These are phyloP conservation scores for Ceratorhiza oryzae-sativae DNA, from an alignment of 1,284 basidiomycete species.

Conservation along the genomic window DNA sequence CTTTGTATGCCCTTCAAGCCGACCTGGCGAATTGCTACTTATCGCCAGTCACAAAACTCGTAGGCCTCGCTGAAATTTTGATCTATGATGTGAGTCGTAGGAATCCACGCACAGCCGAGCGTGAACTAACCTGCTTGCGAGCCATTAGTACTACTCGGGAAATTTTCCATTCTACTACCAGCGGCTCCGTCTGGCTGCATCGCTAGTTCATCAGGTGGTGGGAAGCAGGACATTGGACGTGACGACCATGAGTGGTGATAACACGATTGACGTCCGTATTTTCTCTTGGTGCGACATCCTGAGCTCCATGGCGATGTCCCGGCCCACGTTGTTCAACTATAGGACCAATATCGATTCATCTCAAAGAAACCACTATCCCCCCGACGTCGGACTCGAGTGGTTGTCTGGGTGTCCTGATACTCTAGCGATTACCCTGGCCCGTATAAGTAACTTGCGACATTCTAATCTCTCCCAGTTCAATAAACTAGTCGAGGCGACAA, in stretches of 20 bases:
- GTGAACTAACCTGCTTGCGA: background rate
- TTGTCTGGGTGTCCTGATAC: constrained; percentile 12
- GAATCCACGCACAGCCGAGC: background rate
- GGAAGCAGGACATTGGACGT: background rate
- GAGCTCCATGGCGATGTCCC: constrained; percentile 8
- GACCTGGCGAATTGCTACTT: background rate
- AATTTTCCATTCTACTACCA: background rate
- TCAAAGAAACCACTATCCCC: background rate
- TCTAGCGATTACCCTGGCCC: background rate
- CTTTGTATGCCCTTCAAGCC: background rate
- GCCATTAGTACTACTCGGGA: constrained; percentile 11
- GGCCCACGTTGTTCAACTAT: constrained; percentile 17
- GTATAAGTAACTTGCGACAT: constrained; percentile 7
- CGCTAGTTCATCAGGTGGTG: background rate
- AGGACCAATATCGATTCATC: background rate
- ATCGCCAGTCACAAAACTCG: background rate
- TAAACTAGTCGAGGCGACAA: background rate
- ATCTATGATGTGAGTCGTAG: background rate
- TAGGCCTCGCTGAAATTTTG: background rate
- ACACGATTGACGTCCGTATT: background rate
- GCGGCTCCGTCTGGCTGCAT: background rate
- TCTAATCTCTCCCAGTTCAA: background rate
- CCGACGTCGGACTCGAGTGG: constrained; percentile 17
- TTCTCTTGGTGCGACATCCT: constrained; percentile 30
- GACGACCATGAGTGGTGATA: background rate